Conservation (phyloP, 108 stramenopile species). For the Parmales sp. region DNA sequence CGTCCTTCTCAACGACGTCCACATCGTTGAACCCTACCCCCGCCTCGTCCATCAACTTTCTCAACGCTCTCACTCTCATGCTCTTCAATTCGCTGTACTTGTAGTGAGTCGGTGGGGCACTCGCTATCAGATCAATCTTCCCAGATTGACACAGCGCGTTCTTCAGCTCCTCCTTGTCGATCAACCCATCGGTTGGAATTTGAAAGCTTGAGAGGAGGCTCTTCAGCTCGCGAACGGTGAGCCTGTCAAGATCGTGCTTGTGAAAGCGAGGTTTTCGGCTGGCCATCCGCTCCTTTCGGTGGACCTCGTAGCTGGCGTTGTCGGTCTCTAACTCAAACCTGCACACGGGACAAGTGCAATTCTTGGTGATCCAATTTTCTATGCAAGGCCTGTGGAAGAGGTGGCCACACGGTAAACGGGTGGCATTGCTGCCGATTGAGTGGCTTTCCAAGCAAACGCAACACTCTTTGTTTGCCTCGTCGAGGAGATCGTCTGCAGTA, state of each 20-base stretch:
- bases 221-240: conserved; percentile 35
- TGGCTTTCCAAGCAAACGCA: conserved; percentile 58
- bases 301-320: conserved; percentile 50
- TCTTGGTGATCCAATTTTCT: conserved; percentile 46
- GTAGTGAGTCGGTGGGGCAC: conserved; percentile 37
- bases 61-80: conserved; percentile 38
- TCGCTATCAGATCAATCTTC: conserved; percentile 38
- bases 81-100: conserved; percentile 25
- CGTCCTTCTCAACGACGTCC: conserved; percentile 60
- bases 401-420: conserved; percentile 42
- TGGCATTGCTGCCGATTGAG: background rate
- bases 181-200: background rate
- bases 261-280: conserved; percentile 51
- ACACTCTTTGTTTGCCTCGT: conserved; percentile 57
- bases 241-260: conserved; percentile 44
- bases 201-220: conserved; percentile 11
- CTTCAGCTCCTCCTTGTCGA: conserved; percentile 46
- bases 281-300: conserved; percentile 53
- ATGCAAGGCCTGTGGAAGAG: conserved; percentile 35
- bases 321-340: conserved; percentile 66
- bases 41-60: conserved; percentile 34
- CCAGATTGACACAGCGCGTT: conserved; percentile 23
- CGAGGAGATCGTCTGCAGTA: conserved; percentile 47
- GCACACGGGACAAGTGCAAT: conserved; percentile 70
- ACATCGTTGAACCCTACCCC: conserved; percentile 46